Evolutionary conservation across 2,329 filamentous ascomycete species (phyloP), one percentile per base, ranked within the genome.

Genomic region (Colletotrichum gigasporum): DNA sequence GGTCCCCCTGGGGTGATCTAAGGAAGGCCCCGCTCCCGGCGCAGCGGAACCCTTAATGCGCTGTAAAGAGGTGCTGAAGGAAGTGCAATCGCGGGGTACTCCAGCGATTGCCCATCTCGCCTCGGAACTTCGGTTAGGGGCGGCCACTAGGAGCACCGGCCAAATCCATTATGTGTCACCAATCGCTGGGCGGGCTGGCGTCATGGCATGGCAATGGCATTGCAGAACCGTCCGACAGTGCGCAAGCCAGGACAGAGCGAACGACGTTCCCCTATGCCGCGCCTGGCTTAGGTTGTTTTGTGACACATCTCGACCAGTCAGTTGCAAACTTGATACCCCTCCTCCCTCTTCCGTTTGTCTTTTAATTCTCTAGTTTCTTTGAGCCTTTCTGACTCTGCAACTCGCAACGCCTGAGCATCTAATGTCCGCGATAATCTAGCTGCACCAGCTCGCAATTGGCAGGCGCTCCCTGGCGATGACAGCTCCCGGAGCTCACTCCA

Each of bases 361-460:
- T 26, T 37, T 6, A 26, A 16, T 45, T 18, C n/a, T 18, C 12
- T 26, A 32, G 14, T 39, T 44, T 48, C 35, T 52, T 11, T 18
- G 22, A 24, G 16, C 24, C 30, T 39, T 16, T 26, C 26, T 20
- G 18, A 24, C 26, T 32, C 9, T 26, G 20, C 28, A n/a, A n/a
- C n/a, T n/a, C n/a, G n/a, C n/a, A n/a, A 32, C 35, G 42, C 24
- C 18, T 14, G 30, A 56, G 42, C 39, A 39, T 20, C 22, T 48
- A 48, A 68, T 68, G 67, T 57, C 42, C 50, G 65, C 59, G 26
- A 44, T 14, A 52, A 50, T 47, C 34, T 68, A 62, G 57, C 39
- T 41, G n/a, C 56, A 24, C 52, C 67, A 64, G 57, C 67, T 66
- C 37, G 50, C 51, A 61, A 57, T 66, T 47, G 51, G 65, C 67